Percentiles rank a stretch among this genome's conserved stretches.
phyloP scores from a whole-genome alignment of 1,284 basidiomycete genomes.

The Cutaneotrichosporon sp. region DNA sequence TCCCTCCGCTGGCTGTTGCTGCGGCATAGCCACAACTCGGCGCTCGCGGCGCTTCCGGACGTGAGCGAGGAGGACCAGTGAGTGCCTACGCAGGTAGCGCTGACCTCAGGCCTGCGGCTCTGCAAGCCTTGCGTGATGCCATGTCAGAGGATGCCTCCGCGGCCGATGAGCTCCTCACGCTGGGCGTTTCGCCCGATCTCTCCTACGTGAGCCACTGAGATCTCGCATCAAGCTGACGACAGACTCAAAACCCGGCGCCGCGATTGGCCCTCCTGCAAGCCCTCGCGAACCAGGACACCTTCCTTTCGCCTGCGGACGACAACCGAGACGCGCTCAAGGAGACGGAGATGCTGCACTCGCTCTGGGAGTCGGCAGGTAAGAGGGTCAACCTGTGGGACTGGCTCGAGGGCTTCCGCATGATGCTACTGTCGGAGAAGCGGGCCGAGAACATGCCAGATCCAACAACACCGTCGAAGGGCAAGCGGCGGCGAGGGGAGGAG shows the following conservation, averaged over 20 bases:
- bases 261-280: constrained; percentile 25
- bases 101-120: not conserved
- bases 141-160: not conserved
- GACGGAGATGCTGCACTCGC: constrained; percentile 36
- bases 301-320: constrained; percentile 8
- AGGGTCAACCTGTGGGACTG: constrained; percentile 51
- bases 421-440: constrained; percentile 17
- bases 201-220: not conserved
- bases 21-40: constrained; percentile 35
- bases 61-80: not conserved
- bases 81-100: not conserved
- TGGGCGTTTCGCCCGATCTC: not conserved
- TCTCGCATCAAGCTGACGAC: not conserved
- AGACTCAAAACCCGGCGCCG: constrained; percentile 25
- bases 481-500: constrained; percentile 9
- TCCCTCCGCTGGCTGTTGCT: constrained; percentile 40
- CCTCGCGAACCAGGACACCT: constrained; percentile 14
- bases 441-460: constrained; percentile 7
- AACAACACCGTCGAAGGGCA: not conserved
- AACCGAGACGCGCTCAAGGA: constrained; percentile 28
- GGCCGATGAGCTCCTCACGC: not conserved
- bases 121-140: not conserved
- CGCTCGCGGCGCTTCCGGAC: constrained; percentile 24
- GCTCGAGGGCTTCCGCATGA: constrained; percentile 42
- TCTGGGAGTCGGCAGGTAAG: constrained; percentile 43